phyloP scores from a whole-genome alignment of 2,329 filamentous ascomycete species.

The Sporothrix brasiliensis region DNA sequence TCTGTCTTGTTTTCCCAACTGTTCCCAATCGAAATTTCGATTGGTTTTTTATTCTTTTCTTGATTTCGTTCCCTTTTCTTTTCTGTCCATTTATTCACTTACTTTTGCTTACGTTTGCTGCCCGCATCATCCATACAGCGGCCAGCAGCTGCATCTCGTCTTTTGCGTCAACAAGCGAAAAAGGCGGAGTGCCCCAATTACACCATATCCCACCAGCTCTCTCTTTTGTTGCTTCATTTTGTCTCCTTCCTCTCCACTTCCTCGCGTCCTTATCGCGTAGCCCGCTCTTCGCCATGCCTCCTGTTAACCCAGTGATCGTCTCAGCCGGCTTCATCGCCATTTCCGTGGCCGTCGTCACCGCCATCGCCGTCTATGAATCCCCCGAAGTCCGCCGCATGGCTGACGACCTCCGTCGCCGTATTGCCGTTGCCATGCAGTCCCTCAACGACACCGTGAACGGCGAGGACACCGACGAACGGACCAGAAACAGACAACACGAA shows the following conservation, averaged over 20 bases:
- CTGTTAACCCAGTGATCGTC: conserved; percentile 58
- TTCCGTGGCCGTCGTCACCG: conserved; percentile 60
- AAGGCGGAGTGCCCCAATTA: conserved; percentile 5
- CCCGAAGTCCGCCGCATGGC: conserved; percentile 65
- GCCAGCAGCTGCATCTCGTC: conserved; percentile 8
- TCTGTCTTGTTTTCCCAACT: too few relatives aligned
- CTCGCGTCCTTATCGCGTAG: background rate
- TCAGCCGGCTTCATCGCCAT: conserved; percentile 63
- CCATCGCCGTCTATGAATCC: conserved; percentile 65
- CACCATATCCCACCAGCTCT: background rate
- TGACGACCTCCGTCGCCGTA: conserved; percentile 62
- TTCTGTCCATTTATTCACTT: background rate
- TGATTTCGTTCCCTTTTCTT: conserved; percentile 8
- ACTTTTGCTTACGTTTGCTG: conserved; percentile 5
- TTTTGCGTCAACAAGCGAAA: background rate
- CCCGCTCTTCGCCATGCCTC: conserved; percentile 50
- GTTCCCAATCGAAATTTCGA: background rate
- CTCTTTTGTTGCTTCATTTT: background rate
- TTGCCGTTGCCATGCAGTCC: conserved; percentile 62
- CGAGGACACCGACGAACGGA: background rate
- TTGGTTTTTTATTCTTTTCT: background rate
- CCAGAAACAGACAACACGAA: conserved; percentile 36
- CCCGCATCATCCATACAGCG: conserved; percentile 4
- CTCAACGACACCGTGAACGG: conserved; percentile 61
- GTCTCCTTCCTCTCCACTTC: background rate